A percentile compares a stretch with the other conserved stretches of the same genome.
These are phyloP conservation scores for Neofusicoccum laricinum DNA, from an alignment of 2,329 filamentous ascomycete genomes.

Conservation along the genomic window DNA sequence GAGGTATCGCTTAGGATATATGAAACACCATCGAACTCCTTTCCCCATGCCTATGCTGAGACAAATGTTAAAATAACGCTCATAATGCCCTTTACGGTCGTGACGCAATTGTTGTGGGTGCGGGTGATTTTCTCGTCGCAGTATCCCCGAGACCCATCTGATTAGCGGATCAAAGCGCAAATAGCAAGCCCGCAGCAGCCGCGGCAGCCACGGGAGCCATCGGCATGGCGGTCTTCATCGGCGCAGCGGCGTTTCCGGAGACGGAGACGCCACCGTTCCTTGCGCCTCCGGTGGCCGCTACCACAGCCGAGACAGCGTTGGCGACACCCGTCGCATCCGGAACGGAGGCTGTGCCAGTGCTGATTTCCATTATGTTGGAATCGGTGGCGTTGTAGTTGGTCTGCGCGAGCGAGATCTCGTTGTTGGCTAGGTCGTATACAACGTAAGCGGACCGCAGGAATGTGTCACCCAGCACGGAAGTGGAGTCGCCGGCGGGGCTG, in stretches of 20 bases:
- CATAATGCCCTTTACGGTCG: background rate
- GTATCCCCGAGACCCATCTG: background rate
- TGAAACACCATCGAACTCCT: conserved; percentile 4
- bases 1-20: conserved; percentile 5
- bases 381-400: conserved; percentile 58
- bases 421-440: conserved; percentile 59
- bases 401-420: conserved; percentile 60
- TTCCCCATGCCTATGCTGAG: background rate
- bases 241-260: conserved; percentile 19
- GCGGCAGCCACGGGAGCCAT: conserved; percentile 5
- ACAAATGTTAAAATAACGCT: background rate
- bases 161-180: conserved; percentile 6
- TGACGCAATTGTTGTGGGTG: background rate
- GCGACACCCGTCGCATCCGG: conserved; percentile 53
- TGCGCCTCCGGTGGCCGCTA: conserved; percentile 44
- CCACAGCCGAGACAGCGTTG: conserved; percentile 49
- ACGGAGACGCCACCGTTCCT: conserved; percentile 34
- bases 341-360: conserved; percentile 46
- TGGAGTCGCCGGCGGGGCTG: conserved; percentile 46
- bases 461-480: conserved; percentile 58
- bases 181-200: conserved; percentile 14
- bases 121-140: background rate
- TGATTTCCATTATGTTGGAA: conserved; percentile 53
- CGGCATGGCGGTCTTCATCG: conserved; percentile 19
- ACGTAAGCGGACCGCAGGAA: conserved; percentile 63